Evolutionary conservation across 1,139 yeast species (phyloP).

Genomic region (Wickerhamiella infanticola): DNA sequence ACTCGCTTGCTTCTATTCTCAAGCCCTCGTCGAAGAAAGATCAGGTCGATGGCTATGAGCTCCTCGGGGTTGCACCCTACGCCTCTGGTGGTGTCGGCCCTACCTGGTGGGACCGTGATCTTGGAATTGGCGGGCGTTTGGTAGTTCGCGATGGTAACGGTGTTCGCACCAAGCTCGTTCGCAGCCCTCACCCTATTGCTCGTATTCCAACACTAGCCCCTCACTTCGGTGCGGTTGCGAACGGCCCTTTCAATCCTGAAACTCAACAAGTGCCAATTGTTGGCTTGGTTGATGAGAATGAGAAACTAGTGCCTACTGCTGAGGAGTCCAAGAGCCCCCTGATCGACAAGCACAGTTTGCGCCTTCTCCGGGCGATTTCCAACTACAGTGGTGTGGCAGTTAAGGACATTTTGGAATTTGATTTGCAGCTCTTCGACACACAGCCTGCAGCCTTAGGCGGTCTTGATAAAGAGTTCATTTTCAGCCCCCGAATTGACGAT

Average conservation of each 20-base stretch:
- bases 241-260: slow-evolving; percentile 73
- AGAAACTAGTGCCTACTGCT: slow-evolving; percentile 30
- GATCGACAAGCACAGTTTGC: slow-evolving; percentile 55
- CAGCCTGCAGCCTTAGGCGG: slow-evolving; percentile 82
- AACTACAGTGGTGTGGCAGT: slow-evolving; percentile 40
- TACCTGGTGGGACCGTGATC: slow-evolving; percentile 90
- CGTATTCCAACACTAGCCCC: slow-evolving; percentile 95
- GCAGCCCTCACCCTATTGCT: slow-evolving; percentile 68
- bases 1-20: slow-evolving; percentile 58
- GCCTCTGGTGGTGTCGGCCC: slow-evolving; percentile 63
- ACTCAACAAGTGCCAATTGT: slow-evolving; percentile 81
- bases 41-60: slow-evolving; percentile 59
- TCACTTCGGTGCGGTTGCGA: slow-evolving; percentile 68
- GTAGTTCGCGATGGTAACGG: slow-evolving; percentile 42
- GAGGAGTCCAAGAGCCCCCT: slow-evolving; percentile 50
- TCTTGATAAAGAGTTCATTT: slow-evolving; percentile 71
- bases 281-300: slow-evolving; percentile 29
- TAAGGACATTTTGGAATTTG: slow-evolving; percentile 68
- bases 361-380: slow-evolving; percentile 58
- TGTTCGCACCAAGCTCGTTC: slow-evolving; percentile 52
- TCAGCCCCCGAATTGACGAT: slow-evolving; percentile 85
- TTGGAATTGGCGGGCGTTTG: slow-evolving; percentile 84
- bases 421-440: slow-evolving; percentile 68
- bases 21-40: slow-evolving; percentile 71
- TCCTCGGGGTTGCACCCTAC: slow-evolving; percentile 84